phyloP scores from a whole-genome alignment of 2,329 filamentous ascomycete species.

The Tetracladium maxilliforme region DNA sequence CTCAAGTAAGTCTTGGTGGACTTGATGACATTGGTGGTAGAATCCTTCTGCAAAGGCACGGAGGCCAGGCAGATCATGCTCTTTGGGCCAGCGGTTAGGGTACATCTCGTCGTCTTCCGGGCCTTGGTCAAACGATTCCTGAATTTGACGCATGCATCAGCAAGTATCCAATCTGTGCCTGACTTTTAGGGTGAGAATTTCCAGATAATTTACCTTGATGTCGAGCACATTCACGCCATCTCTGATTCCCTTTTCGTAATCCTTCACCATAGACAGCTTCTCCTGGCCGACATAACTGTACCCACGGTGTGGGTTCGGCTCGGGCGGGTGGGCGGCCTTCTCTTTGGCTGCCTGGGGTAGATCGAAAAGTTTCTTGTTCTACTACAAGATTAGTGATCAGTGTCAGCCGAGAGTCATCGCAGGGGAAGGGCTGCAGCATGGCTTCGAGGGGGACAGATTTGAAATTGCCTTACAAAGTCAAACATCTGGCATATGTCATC shows the following conservation, averaged over 20 bases:
- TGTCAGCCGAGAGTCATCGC: not conserved
- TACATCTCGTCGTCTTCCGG: not conserved
- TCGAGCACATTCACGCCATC: not conserved
- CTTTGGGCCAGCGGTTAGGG: not conserved
- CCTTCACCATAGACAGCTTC: not conserved
- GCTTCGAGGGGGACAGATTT: too few relatives aligned
- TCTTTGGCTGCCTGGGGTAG: not conserved
- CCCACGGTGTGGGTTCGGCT: not conserved
- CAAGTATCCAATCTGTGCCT: too few relatives aligned
- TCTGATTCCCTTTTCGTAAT: not conserved
- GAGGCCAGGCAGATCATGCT: not conserved
- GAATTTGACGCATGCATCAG: too few relatives aligned
- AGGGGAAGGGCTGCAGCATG: too few relatives aligned
- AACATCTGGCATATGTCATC: not conserved
- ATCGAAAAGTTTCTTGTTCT: not conserved
- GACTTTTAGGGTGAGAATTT: too few relatives aligned
- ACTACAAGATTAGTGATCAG: not conserved
- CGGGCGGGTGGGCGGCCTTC: not conserved
- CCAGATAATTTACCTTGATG: not conserved
- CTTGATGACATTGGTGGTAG: not conserved
- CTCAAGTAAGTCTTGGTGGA: not conserved
- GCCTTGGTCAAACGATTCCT: not conserved
- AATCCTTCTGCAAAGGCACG: not conserved
- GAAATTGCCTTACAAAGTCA: not conserved
- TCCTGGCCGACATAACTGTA: slow-evolving; percentile 1